phyloP scores from a whole-genome alignment of 2,329 filamentous ascomycete species.

The Dothideomycetidae sp. region DNA sequence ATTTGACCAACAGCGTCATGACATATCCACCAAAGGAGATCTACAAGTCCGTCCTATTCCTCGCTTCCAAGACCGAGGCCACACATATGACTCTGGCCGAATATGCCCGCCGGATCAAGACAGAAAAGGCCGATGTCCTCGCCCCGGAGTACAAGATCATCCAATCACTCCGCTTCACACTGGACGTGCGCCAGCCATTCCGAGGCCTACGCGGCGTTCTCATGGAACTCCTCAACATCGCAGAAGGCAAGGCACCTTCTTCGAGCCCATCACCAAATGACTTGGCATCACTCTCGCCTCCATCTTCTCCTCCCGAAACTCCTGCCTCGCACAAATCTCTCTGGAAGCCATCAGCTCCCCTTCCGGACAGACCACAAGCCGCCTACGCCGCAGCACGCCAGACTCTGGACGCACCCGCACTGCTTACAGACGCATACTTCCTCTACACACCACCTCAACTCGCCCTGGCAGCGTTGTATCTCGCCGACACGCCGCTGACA shows the following conservation, averaged over 20 bases:
- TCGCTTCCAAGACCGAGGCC: constrained; percentile 85
- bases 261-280: constrained; percentile 14
- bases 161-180: constrained; percentile 82
- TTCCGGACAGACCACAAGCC: constrained; percentile 36
- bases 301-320: constrained; percentile 1
- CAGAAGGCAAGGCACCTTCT: constrained; percentile 40
- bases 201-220: constrained; percentile 74
- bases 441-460: constrained; percentile 91
- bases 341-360: constrained; percentile 9
- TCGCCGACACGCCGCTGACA: constrained; percentile 54
- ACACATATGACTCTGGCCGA: constrained; percentile 52
- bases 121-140: constrained; percentile 62
- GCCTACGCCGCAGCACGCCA: constrained; percentile 63
- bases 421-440: constrained; percentile 93
- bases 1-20: constrained; percentile 89
- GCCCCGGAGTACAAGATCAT: constrained; percentile 87
- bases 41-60: constrained; percentile 79
- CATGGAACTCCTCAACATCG: constrained; percentile 61
- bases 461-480: constrained; percentile 65
- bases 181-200: constrained; percentile 85
- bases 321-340: constrained; percentile 1
- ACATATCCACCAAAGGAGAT: constrained; percentile 86
- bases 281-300: constrained; percentile 17
- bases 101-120: constrained; percentile 44
- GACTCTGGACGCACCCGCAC: constrained; percentile 55